Evolutionary conservation across 2,329 filamentous ascomycete species (phyloP), one percentile per base, ranked within the genome.

Genomic region (Aspergillus fructus): DNA sequence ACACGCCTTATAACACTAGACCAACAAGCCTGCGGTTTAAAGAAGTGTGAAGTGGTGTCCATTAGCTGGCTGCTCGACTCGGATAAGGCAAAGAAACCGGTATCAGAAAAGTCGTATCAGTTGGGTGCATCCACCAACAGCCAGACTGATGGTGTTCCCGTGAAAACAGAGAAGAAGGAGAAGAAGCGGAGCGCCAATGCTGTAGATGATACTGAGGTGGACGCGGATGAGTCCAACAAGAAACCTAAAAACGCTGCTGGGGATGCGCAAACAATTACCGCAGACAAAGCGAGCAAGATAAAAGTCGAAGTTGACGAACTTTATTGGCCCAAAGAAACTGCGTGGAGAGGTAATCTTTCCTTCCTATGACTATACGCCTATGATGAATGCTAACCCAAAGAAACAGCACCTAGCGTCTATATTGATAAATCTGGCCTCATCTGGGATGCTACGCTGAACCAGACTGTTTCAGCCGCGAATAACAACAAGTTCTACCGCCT

Each of bases 401-500:
- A 15, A 61, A 59, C 47, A 15, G 53, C 57, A 9, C 56, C 56
- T 24, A 43, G 59, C 2, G 90, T 96, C 33, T 86, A 89, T 67
- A 83, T 93, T 55, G 88, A 88, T 59, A 74, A 82, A 1, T 73
- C 82, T 40, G 85, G 85, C 19, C 75, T 88, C 55, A 90, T 93
- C 48, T 93, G 85, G 71, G 91, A 96, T 68, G 90, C 89, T 0
- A 86, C 89, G 0, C 78, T 96, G 46, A 94, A 93, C 64, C 89
- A 93, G 70, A 89, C 90, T 11, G 89, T 91, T 63, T 78, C 89
- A 0, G 76, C 78, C 0, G 74, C 81, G 47, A 94, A 93, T 68
- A 89, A 89, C 73, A 93, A 94, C 73, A 94, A 94, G 64, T 93
- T 93, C 71, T 93, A 93, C 68, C 84, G 85, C 27, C 71, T 92